Base-by-base conservation (phyloP, 1,139 yeast genomes). In the Suhomyces chickasaworum region DNA sequence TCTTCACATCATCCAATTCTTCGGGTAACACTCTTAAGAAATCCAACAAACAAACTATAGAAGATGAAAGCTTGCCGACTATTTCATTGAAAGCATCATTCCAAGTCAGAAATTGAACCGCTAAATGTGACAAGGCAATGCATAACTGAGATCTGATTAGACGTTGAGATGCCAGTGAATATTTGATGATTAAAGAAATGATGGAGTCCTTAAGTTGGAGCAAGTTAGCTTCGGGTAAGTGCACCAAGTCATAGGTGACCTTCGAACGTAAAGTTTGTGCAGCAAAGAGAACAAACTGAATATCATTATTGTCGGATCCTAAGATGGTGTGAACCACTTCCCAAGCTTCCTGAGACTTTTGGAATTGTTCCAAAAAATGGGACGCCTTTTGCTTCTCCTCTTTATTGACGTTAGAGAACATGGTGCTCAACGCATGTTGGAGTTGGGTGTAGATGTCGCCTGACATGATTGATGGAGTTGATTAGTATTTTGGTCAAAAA, bases 241-340 rank as follows among this genome's bases (percentile, higher is more conserved):
- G 99, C 50, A 77, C 74, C 53, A 91, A 73, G 67, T 93, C 98
- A 63, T 88, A 91, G 12, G 89, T 86, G 42, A 89, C 70, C 59
- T 90, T 90, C 34, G 91, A 84, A 53, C 97, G 74, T 52, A 95
- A 69, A 0, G 98, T 91, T 64, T 95, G 99, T 1, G 97, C 87
- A 8, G 95, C 87, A 70, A 95, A 93, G 56, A 93, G 71, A 59
- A 83, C 83, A 32, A 45, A 42, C 35, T 53, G 55, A 39, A 86
- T 68, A 55, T 85, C 86, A 21, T 78, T 50, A 10, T 59, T 59
- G 18, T 40, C 37, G 39, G 56, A 55, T 25, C 56, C 53, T 37
- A 75, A 59, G 25, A 73, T 61, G 34, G 60, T 65, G 53, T 73
- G 80, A 21, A 49, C 54, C 61, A 66, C 72, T 20, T 73, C 73